Conservation (phyloP, 768 basidiomycete genomes). For the Phylloporus sp. region DNA sequence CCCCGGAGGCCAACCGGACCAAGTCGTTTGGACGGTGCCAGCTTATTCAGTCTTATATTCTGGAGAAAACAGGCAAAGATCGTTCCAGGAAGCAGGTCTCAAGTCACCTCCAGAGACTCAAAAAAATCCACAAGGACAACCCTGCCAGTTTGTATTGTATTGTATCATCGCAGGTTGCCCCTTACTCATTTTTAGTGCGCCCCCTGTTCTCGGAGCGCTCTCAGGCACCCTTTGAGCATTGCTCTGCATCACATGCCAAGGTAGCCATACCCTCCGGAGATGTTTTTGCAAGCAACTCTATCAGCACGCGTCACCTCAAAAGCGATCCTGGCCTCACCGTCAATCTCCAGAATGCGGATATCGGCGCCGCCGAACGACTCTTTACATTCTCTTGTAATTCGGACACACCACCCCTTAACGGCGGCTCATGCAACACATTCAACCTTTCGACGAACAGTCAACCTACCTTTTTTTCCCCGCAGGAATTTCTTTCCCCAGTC, state of each 20-base stretch:
- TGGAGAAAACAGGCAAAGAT: constrained; percentile 35
- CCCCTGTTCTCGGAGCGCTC: constrained; percentile 24
- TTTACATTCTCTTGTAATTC: constrained; percentile 5
- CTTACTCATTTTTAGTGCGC: constrained; percentile 15
- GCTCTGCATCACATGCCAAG: background rate
- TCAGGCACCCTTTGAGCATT: constrained; percentile 13
- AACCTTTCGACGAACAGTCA: constrained; percentile 9
- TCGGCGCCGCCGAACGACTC: background rate
- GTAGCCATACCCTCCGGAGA: constrained; percentile 10
- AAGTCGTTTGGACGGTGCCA: constrained; percentile 37
- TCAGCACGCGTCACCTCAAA: constrained; percentile 10
- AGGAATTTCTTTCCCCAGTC: constrained; percentile 2
- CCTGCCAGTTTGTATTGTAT: constrained; percentile 27
- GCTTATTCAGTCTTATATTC: constrained; percentile 36
- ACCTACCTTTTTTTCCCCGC: constrained; percentile 1
- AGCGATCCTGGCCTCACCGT: constrained; percentile 8
- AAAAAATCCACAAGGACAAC: constrained; percentile 32
- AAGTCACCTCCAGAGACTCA: constrained; percentile 36
- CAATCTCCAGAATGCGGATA: constrained; percentile 5
- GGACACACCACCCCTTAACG: constrained; percentile 3
- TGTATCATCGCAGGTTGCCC: background rate
- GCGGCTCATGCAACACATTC: background rate
- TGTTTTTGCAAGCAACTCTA: constrained; percentile 4
- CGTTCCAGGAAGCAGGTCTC: constrained; percentile 38
- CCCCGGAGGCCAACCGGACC: constrained; percentile 6